Evolutionary conservation across 139 green algal genomes (phyloP).

Genomic region (Tetradesmus obliquus): DNA sequence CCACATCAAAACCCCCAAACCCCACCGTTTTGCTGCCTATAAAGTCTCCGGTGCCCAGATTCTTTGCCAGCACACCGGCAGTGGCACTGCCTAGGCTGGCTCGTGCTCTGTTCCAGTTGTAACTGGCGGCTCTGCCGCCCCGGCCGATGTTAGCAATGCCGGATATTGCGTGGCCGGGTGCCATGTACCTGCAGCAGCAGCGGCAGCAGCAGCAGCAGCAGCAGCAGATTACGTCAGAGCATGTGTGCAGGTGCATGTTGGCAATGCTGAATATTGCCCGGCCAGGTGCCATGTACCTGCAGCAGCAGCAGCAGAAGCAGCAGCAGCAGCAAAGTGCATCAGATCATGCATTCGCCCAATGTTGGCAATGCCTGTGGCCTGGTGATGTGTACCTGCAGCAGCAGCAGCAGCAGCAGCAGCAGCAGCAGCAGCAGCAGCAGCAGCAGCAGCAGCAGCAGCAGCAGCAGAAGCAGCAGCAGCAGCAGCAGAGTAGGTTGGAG

Average conservation of each 20-base stretch:
- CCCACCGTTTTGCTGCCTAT: neutral
- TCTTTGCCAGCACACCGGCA: neutral
- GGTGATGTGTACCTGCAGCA: neutral
- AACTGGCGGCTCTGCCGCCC: neutral
- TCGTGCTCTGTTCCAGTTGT: neutral
- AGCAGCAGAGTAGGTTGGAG: too few relatives aligned
- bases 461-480: too few relatives aligned
- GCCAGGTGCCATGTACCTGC: neutral
- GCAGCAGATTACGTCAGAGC: neutral
- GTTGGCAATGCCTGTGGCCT: neutral
- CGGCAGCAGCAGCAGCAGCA: neutral
- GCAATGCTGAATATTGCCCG: neutral
- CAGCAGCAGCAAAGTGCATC: neutral
- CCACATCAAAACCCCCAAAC: neutral
- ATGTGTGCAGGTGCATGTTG: neutral
- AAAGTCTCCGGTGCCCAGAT: neutral
- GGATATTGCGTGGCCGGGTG: neutral
- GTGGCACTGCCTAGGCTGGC: neutral
- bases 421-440: too few relatives aligned
- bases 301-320: neutral
- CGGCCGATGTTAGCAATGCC: constrained; percentile 11
- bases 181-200: constrained; percentile 1
- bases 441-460: too few relatives aligned
- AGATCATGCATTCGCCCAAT: neutral
- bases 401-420: neutral